phyloP scores from a whole-genome alignment of 148 eudicot genomes.

The Camellia sinensis region DNA sequence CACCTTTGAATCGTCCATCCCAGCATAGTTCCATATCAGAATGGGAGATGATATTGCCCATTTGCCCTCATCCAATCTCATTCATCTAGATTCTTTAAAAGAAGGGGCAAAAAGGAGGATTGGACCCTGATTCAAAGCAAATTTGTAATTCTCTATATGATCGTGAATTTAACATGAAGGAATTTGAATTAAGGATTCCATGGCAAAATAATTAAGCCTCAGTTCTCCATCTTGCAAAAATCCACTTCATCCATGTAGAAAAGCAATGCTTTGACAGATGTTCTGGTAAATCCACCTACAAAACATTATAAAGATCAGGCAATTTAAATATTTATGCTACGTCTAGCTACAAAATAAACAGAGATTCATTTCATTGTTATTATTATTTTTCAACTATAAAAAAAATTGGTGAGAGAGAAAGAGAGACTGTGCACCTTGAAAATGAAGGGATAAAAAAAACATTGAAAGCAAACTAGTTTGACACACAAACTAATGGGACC shows the following conservation, averaged over 20 bases:
- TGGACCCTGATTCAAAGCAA: neutral
- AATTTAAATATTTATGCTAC: neutral
- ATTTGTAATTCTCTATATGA: neutral
- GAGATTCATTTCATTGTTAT: neutral
- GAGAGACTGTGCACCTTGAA: too few relatives aligned
- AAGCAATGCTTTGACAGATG: slow-evolving; percentile 82
- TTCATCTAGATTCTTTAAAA: neutral
- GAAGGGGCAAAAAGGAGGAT: too few relatives aligned
- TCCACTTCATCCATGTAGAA: slow-evolving; percentile 73
- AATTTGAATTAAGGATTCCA: neutral
- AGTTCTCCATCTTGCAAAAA: slow-evolving; percentile 22
- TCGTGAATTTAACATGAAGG: neutral
- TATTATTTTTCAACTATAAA: too few relatives aligned
- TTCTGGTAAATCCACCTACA: slow-evolving; percentile 86
- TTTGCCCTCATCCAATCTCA: neutral
- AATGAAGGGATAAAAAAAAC: too few relatives aligned
- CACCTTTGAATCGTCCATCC: too few relatives aligned
- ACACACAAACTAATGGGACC: neutral
- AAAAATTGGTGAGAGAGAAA: too few relatives aligned
- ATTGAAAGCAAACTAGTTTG: too few relatives aligned
- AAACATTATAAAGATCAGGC: slow-evolving; percentile 9
- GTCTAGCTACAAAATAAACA: neutral
- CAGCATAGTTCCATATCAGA: too few relatives aligned
- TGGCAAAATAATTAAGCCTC: slow-evolving; percentile 14
- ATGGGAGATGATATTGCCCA: too few relatives aligned